Conservation (phyloP, 257 asterid genomes). For the Lithospermum erythrorhizon region DNA sequence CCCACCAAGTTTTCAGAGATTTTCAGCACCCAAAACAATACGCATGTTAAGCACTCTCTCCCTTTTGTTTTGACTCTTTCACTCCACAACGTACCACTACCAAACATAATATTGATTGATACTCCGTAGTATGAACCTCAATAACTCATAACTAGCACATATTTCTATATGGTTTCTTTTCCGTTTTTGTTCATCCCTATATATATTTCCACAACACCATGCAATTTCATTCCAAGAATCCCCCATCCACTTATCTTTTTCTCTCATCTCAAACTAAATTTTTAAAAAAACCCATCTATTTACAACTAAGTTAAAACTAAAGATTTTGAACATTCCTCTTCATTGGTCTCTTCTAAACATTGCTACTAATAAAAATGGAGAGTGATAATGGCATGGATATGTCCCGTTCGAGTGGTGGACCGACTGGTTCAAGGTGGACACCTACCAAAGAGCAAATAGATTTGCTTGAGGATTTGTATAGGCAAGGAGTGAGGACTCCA, state of each 20-base stretch:
- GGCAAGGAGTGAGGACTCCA: conserved; percentile 72
- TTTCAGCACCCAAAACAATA: conserved; percentile 75
- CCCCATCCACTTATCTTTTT: too few relatives aligned
- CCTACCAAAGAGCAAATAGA: conserved; percentile 82
- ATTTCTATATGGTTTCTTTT: not conserved
- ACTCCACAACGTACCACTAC: too few relatives aligned
- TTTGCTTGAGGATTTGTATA: conserved; percentile 61
- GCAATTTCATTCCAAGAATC: not conserved
- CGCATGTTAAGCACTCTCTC: conserved; percentile 50
- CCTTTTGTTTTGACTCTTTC: conserved; percentile 14
- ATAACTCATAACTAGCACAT: not conserved
- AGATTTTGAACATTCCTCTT: too few relatives aligned
- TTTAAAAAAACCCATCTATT: too few relatives aligned
- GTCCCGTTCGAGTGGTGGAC: conserved; percentile 16
- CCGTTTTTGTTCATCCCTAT: conserved; percentile 1
- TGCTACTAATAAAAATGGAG: conserved; percentile 19
- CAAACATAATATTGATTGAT: too few relatives aligned
- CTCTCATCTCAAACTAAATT: too few relatives aligned
- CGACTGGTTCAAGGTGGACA: conserved; percentile 53
- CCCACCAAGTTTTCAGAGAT: conserved; percentile 79
- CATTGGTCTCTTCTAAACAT: too few relatives aligned
- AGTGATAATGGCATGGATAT: conserved; percentile 13
- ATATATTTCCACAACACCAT: conserved; percentile 5
- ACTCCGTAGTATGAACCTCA: too few relatives aligned
- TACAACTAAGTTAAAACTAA: too few relatives aligned